Evolutionary conservation across 805 yeast species (phyloP).

Genomic region (Saccharomycopsis fermentans): DNA sequence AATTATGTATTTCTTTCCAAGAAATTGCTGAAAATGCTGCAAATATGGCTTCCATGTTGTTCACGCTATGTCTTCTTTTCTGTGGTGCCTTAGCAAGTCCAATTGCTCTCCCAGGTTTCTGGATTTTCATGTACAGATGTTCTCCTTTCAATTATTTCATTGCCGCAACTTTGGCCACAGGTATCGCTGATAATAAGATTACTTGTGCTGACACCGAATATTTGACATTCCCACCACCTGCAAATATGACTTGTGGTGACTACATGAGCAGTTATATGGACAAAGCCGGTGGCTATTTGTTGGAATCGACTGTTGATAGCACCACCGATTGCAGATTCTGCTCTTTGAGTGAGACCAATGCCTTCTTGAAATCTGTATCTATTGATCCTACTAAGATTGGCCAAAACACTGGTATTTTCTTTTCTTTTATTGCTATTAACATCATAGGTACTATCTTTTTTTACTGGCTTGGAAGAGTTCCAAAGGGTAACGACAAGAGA

Average conservation of each 20-base stretch:
- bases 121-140: conserved; percentile 69
- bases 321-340: conserved; percentile 54
- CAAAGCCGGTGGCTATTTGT: conserved; percentile 35
- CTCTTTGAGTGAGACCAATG: conserved; percentile 45
- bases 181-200: conserved; percentile 41
- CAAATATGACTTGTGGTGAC: conserved; percentile 47
- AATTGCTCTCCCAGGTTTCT: conserved; percentile 55
- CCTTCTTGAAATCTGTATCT: conserved; percentile 35
- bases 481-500: conserved; percentile 39
- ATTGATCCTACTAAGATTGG: conserved; percentile 32
- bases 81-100: conserved; percentile 68
- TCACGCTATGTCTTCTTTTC: conserved; percentile 55
- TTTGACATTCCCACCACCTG: conserved; percentile 41
- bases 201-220: conserved; percentile 40
- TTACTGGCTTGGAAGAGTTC: conserved; percentile 67
- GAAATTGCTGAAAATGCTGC: conserved; percentile 57
- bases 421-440: conserved; percentile 40
- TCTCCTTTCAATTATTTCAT: conserved; percentile 64
- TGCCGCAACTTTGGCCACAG: conserved; percentile 42
- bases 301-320: conserved; percentile 26
- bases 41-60: conserved; percentile 44
- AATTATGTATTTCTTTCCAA: conserved; percentile 46
- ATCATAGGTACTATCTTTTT: conserved; percentile 32
- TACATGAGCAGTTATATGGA: conserved; percentile 34
- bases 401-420: conserved; percentile 50